Base-by-base conservation (phyloP, 805 yeast genomes). In the Starmerella davenportii region DNA sequence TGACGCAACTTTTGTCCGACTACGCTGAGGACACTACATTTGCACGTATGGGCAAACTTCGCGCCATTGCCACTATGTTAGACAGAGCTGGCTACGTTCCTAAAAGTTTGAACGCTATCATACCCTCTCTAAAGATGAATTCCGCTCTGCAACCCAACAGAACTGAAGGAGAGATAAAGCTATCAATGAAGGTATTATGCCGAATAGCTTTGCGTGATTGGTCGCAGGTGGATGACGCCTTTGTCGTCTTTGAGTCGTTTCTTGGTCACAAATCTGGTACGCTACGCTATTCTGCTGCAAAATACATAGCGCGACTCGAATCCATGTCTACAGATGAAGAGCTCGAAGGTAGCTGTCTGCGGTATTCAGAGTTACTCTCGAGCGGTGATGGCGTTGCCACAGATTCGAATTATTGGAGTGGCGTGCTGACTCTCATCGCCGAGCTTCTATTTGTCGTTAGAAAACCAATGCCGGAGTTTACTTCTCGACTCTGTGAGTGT, bases 261-360 rank as follows among this genome's bases (percentile, higher is more conserved):
- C 55, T 72, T 39, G 60, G 61, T n/a, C 57, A 65, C 34, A 57
- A 54, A 27, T 79, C 71, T 38, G 70, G 79, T 0, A 57, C 61
- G 2, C 66, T 76, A 2, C 58, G 95, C 38, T 75, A 74, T 44
- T 60, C 72, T 1, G 60, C 76, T 25, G 79, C 94, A 1, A 78
- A 76, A 51, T 72, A 75, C 19, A 54, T 78, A 21, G 69, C 78
- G 4, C 62, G 70, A 34, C 51, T 80, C 4, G 52, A 60, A 9
- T 37, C 54, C 0, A 43, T 48, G 4, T 15, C 53, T 63, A 36
- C 39, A 50, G 16, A 56, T 49, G 49, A 52, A 1, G 41, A 58
- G 11, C 43, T 62, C 3, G 45, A 29, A 14, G 9, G 13, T 7
- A 29, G 32, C 19, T 29, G 32, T 17, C 32, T 8, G 19, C 32